Evolutionary conservation across 2,329 filamentous ascomycete species (phyloP), one percentile per base, ranked within the genome.

Genomic region (Aspergillus oerlinghausenensis): DNA sequence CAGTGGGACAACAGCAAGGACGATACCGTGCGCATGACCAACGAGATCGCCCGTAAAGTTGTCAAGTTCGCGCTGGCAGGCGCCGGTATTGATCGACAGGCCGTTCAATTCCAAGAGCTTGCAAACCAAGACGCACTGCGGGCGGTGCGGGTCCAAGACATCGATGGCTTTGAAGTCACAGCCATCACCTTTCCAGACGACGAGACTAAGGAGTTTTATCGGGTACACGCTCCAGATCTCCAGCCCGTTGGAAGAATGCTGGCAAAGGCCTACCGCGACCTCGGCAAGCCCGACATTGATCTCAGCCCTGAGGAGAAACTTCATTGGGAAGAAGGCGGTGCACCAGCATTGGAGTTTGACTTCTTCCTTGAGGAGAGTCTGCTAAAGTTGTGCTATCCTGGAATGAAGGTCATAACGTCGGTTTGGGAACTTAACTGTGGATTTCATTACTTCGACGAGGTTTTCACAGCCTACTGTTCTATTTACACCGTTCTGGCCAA

Each of bases 321-420:
- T 11, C 58, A 66, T 21, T 66, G 67, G 65, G 56, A 63, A 10
- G 53, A 61, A 5, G 61, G 61, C 4, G 55, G 54, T n/a, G 54
- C 35, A 5, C 65, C 59, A 1, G n/a, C 47, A 40, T 65, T 68
- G 28, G 66, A 75, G 54, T 78, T 78, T 50, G 75, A 79, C 11
- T 87, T 95, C 61, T 84, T 88, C 66, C 67, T 96, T 3, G 92
- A 96, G 58, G 81, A 84, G 26, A 71, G 80, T 4, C 70, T 84
- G 2, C 73, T 88, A 19, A 58, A 77, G 28, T 76, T 83, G 55
- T 83, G 88, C 66, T 82, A 83, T 57, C 71, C 80, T 0, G 89
- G 90, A 0, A 83, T 88, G 79, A 88, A 86, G 70, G 64, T 89
- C 35, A 77, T 80, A 26, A 72, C 83, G 0, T 74, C 71, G 0